Base-by-base conservation (phyloP, 176 grass and related monocot genomes). In the Juncus effusus region DNA sequence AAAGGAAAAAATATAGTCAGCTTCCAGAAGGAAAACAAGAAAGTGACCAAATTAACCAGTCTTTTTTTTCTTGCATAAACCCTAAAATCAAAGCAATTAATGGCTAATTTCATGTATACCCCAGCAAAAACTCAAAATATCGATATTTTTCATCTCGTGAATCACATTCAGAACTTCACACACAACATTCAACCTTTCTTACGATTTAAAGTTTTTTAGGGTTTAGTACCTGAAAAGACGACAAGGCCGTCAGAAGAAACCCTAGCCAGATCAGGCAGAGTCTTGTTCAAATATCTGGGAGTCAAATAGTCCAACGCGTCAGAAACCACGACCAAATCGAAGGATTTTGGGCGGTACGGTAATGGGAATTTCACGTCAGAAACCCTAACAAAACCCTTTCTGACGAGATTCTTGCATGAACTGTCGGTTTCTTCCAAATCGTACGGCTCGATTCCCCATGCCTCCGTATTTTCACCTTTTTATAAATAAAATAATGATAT, bases 381-480 rank as follows among this genome's bases (percentile, higher is more conserved):
- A 73, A 84, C 59, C 59, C 94, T 89, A 28, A 97, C 85, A 78
- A 92, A 97, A 40, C 88, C 85, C 72, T 93, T 97, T 76, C 94
- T 88, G 75, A 99, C 85, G 61, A 99, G 94, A 59, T 80, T 99
- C 72, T 89, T 99, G 85, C 94, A 99, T 51, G 72, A 77, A 80
- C 82, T 84, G 56, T 99, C 94, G 60, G 76, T 65, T 82, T 99
- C 94, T 57, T 99, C 94, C 70, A 93, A 80, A 81, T 99, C 94
- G 84, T 93, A 99, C 65, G 94, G 94, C 57, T 99, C 94, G 69
- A 99, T 72, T 15, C 88, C 94, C 88, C 88, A 99, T 44, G 88
- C 80, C 84, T 93, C 88, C 40, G 79, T 73, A 70, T 86, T 90
- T 76, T 63, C 64, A 47, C 54, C 69, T 72, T 36, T 35, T 36